Evolutionary conservation across 352 stramenopile species (phyloP), one percentile per base, ranked within the genome.

Genomic region (Globisporangium spinosum): DNA sequence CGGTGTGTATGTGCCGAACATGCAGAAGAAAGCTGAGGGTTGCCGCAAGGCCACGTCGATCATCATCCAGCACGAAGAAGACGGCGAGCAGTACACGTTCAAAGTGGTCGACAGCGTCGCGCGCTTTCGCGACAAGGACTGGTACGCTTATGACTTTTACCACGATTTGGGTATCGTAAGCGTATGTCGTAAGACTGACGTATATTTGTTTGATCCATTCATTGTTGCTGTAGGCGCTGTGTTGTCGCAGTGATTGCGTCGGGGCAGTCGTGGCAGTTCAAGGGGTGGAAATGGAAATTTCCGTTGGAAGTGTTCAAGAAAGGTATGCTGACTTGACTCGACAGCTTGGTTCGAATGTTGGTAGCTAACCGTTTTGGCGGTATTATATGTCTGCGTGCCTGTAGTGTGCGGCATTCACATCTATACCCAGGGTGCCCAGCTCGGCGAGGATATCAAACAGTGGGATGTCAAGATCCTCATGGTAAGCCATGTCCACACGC

Each of bases 241-340:
- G 89, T 97, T 58, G 90, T 97, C 10, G 91, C 78, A 7, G 91
- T 98, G 40, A 91, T 98, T 65, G 91, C 91, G 9, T 95, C 89
- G 12, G 91, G 91, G 2, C 87, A 95, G 59, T 77, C 83, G 53
- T 98, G 91, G 91, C 91, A 98, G 77, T 98, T 98, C 68, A 97
- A 97, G 80, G 91, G 90, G 13, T 98, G 91, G 91, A 93, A 97
- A 75, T 97, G 86, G 82, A 92, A 94, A 56, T 95, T 97, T 70
- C 91, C 91, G 17, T 76, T 97, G 3, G 87, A 96, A 66, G 77
- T 97, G 5, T 97, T 98, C 72, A 95, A 97, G 77, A 90, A 95
- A 82, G 87, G 89, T 96, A 53, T 8, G 59, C 51, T 68, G 27
- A 32, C 27, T 6, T 3, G 7, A 12, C 15, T 23, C 34, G 25